phyloP scores from a whole-genome alignment of 129 eudicot species.

The Flaveria bidentis region DNA sequence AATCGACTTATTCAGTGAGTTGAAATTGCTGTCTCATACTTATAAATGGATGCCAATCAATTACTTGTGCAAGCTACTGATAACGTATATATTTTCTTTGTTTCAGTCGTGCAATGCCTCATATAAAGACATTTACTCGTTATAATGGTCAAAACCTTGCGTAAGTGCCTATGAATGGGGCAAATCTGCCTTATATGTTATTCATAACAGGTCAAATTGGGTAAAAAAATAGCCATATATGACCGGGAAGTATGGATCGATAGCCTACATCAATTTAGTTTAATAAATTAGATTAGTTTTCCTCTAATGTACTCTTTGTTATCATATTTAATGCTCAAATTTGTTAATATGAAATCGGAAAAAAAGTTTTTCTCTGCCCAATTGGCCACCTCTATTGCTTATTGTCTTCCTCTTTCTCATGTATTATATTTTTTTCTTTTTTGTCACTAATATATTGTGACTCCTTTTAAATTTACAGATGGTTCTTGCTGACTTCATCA shows the following conservation, averaged over 20 bases:
- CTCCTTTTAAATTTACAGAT: conserved; percentile 41
- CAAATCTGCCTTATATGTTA: neutral
- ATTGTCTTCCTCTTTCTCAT: neutral
- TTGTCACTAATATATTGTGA: neutral
- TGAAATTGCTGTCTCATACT: neutral
- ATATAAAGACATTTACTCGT: conserved; percentile 93
- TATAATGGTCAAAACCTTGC: conserved; percentile 90
- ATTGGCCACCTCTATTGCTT: neutral
- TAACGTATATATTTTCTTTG: neutral
- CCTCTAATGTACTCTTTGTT: neutral
- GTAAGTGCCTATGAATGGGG: conserved; percentile 44
- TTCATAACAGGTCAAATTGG: neutral
- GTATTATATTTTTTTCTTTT: neutral
- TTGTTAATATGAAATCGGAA: neutral
- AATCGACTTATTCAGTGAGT: neutral
- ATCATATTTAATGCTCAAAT: neutral
- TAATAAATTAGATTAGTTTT: neutral
- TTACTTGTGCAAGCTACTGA: conserved; percentile 28
- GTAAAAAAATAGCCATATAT: neutral
- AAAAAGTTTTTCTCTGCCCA: neutral
- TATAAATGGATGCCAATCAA: neutral
- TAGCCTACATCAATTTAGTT: neutral
- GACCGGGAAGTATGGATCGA: neutral
- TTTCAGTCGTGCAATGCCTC: conserved; percentile 96
- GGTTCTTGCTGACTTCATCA: conserved; percentile 94